Conservation (phyloP, 2,329 filamentous ascomycete genomes). For the Mycosphaerella sp. region DNA sequence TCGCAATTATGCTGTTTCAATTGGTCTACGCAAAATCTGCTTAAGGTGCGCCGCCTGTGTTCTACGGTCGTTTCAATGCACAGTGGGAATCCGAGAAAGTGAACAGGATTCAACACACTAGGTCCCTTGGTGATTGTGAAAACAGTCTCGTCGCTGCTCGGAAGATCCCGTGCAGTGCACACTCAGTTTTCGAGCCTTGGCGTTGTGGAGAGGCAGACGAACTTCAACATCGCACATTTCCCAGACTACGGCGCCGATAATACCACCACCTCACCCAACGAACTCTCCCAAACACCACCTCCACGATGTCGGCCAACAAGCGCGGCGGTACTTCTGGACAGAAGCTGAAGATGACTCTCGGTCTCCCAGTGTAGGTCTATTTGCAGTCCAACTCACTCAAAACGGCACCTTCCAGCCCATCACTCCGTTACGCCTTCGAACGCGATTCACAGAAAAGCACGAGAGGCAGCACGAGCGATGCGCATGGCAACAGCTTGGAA, state of each 20-base stretch:
- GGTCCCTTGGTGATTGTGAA: no score
- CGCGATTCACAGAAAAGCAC: neutral
- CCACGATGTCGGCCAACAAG: slow-evolving; percentile 16
- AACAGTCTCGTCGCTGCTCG: no score
- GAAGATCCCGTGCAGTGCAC: no score
- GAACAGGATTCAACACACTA: no score
- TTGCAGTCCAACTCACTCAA: slow-evolving; percentile 17
- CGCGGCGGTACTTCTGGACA: slow-evolving; percentile 90
- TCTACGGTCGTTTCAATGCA: no score
- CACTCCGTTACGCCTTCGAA: neutral
- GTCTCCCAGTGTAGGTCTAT: slow-evolving; percentile 92
- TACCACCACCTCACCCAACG: slow-evolving; percentile 14
- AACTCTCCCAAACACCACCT: slow-evolving; percentile 6
- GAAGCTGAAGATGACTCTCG: slow-evolving; percentile 99
- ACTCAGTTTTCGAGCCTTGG: no score
- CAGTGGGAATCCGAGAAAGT: no score
- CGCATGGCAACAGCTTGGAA: neutral
- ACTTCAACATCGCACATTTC: neutral
- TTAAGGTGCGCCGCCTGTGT: neutral
- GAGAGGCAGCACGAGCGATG: slow-evolving; percentile 2
- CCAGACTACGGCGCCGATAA: neutral
- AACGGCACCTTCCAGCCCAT: slow-evolving; percentile 3
- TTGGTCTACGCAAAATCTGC: neutral
- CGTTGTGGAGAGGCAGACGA: no score
- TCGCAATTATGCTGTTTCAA: neutral